Conservation (phyloP, 305 asterid genomes). For the Plantago coronopus region DNA sequence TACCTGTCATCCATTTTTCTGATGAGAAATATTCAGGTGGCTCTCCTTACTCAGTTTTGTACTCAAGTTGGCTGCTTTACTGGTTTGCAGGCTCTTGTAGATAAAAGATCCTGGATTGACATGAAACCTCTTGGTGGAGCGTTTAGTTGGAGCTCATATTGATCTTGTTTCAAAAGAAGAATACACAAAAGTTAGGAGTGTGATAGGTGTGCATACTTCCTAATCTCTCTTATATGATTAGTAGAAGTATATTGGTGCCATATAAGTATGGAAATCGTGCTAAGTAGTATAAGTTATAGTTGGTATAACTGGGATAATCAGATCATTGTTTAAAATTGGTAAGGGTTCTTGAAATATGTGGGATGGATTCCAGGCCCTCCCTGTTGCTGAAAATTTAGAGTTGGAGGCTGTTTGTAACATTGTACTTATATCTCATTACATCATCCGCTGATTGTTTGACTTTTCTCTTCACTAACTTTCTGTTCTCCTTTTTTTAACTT, state of each 20-base stretch:
- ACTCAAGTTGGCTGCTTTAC: slow-evolving; percentile 15
- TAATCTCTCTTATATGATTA: background rate
- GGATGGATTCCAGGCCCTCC: background rate
- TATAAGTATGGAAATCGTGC: too few species aligned
- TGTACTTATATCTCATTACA: background rate
- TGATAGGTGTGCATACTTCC: slow-evolving; percentile 39
- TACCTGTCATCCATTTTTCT: slow-evolving; percentile 2
- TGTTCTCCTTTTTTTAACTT: too few species aligned
- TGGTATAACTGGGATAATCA: background rate
- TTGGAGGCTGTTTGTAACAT: background rate
- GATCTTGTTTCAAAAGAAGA: slow-evolving; percentile 93
- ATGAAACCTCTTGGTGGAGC: slow-evolving; percentile 93
- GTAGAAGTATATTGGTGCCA: background rate
- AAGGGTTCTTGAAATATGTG: background rate
- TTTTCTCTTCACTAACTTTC: too few species aligned
- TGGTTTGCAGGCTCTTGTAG: slow-evolving; percentile 59
- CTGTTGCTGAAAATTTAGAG: slow-evolving; percentile 7
- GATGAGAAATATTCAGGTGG: background rate
- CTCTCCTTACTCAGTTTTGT: slow-evolving; percentile 11
- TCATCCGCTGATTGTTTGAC: too few species aligned
- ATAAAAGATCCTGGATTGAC: slow-evolving; percentile 92
- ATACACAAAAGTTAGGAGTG: slow-evolving; percentile 71
- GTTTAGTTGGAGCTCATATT: slow-evolving; percentile 94
- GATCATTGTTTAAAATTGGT: background rate
- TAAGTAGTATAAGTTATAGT: too few species aligned